Percentiles rank a stretch among this genome's conserved stretches.
Evolutionary conservation across 352 stramenopile genomes (phyloP).

Genomic region (Globisporangium heterothallicum): DNA sequence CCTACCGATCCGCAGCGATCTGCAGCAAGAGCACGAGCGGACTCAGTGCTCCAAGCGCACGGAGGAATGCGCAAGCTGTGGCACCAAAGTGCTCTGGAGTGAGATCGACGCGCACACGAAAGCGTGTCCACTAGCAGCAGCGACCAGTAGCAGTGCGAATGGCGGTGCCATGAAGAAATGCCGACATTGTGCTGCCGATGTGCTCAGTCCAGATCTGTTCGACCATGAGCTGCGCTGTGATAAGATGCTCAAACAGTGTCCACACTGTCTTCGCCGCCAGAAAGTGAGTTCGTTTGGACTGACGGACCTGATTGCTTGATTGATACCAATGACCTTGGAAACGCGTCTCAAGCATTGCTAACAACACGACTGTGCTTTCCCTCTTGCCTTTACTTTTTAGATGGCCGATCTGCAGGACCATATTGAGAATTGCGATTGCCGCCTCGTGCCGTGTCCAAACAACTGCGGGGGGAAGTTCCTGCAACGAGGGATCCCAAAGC

Average conservation of each 20-base stretch:
- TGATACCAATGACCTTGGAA: too few species aligned
- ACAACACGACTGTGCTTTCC: not conserved
- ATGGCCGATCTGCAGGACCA: slow-evolving; percentile 73
- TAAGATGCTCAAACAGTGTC: slow-evolving; percentile 79
- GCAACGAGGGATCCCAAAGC: slow-evolving; percentile 67
- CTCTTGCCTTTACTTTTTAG: slow-evolving; percentile 11
- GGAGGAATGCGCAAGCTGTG: slow-evolving; percentile 33
- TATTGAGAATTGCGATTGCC: slow-evolving; percentile 79
- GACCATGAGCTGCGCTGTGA: slow-evolving; percentile 77
- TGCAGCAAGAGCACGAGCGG: slow-evolving; percentile 47
- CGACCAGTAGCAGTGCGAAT: not conserved
- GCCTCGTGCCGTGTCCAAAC: slow-evolving; percentile 69
- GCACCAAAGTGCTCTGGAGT: slow-evolving; percentile 36
- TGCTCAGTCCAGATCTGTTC: slow-evolving; percentile 38
- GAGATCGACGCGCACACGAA: slow-evolving; percentile 37
- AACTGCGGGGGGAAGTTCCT: slow-evolving; percentile 77
- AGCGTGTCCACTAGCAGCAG: slow-evolving; percentile 9
- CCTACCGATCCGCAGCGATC: slow-evolving; percentile 41
- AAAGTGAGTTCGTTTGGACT: slow-evolving; percentile 29
- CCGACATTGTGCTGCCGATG: slow-evolving; percentile 48
- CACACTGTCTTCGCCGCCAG: slow-evolving; percentile 71
- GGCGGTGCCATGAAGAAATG: slow-evolving; percentile 46
- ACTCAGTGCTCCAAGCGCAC: slow-evolving; percentile 52
- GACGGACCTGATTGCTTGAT: too few species aligned
- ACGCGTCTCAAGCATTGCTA: not conserved